Base-by-base conservation (phyloP, 1,139 yeast genomes). In the Pichia kudriavzevii region DNA sequence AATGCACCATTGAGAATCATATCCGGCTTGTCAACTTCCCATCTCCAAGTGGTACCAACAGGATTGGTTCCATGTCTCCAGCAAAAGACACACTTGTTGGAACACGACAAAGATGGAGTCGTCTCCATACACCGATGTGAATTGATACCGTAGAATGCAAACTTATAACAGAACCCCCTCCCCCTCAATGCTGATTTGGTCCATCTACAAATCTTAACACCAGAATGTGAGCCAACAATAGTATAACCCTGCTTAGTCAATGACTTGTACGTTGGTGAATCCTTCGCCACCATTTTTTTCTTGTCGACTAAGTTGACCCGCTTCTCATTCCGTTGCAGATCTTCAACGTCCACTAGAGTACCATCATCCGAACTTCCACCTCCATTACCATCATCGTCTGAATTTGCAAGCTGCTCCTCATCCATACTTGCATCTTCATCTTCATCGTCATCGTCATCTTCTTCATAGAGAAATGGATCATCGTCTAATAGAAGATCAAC, bases 21-120 rank as follows among this genome's bases (percentile, higher is more conserved):
- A 49, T 83, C 91, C 0, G 96, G 95, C 16, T 81, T 78, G 58
- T 87, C 95, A 18, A 85, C 81, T 51, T 84, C 91, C 96, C 96
- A 87, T 53, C 96, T 69, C 96, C 96, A 87, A 49, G 80, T 80
- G 30, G 94, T 87, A 19, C 95, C 95, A 2, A 88, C 96, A 0
- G 97, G 97, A 51, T 87, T 88, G 4, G 96, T 87, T 32, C 96
- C 96, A 55, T 88, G 96, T 55, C 97, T 72, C 97, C 97, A 87
- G 61, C 97, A 87, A 55, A 87, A 87, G 3, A 87, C 96, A 67
- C 97, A 87, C 58, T 87, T 87, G 55, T 87, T 87, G 8, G 95
- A 84, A 57, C 97, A 87, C 5, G 95, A 91, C 40, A 87, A 64
- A 2, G 94, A 80, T 1, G 97, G 96, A 0, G 97, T 87, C 2